phyloP scores from a whole-genome alignment of 768 basidiomycete genomes.

The Tephrocybe sp. region DNA sequence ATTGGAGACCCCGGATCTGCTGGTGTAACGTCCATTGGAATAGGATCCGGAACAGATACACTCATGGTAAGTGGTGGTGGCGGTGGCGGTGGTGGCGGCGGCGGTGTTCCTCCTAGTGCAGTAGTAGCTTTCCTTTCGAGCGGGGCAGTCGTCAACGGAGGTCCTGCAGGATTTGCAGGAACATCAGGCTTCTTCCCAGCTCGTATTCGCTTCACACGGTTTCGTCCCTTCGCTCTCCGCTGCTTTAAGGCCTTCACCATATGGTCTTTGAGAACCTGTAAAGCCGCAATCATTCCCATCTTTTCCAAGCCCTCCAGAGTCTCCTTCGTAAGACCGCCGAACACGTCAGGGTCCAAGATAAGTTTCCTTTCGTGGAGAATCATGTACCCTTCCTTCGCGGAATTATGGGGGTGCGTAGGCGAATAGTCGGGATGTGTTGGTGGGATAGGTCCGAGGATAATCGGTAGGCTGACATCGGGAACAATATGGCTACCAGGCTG shows the following conservation, averaged over 20 bases:
- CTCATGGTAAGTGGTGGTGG: slow-evolving; percentile 9
- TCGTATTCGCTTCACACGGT: slow-evolving; percentile 30
- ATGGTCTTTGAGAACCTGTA: slow-evolving; percentile 79
- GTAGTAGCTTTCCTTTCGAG: slow-evolving; percentile 22
- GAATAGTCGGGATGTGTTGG: slow-evolving; percentile 57
- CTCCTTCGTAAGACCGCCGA: slow-evolving; percentile 71
- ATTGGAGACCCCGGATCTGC: slow-evolving; percentile 50
- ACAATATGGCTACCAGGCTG: slow-evolving; percentile 27
- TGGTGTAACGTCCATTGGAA: slow-evolving; percentile 27
- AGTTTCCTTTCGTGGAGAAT: slow-evolving; percentile 83
- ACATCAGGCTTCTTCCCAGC: slow-evolving; percentile 26
- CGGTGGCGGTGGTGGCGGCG: slow-evolving; percentile 5
- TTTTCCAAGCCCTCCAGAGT: slow-evolving; percentile 75
- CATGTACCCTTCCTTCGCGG: slow-evolving; percentile 60
- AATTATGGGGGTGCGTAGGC: slow-evolving; percentile 46
- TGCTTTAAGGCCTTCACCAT: slow-evolving; percentile 87
- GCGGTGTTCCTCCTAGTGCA: slow-evolving; percentile 4
- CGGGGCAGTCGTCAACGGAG: slow-evolving; percentile 49
- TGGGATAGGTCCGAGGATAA: slow-evolving; percentile 73
- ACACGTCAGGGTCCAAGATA: slow-evolving; percentile 83
- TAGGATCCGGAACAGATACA: slow-evolving; percentile 27
- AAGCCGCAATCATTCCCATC: slow-evolving; percentile 79
- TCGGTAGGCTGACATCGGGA: slow-evolving; percentile 70
- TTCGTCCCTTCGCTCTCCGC: slow-evolving; percentile 43
- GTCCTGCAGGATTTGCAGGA: slow-evolving; percentile 14